These are phyloP conservation scores for Pyrus communis DNA, from an alignment of 306 rosid species.

Conservation along the genomic window DNA sequence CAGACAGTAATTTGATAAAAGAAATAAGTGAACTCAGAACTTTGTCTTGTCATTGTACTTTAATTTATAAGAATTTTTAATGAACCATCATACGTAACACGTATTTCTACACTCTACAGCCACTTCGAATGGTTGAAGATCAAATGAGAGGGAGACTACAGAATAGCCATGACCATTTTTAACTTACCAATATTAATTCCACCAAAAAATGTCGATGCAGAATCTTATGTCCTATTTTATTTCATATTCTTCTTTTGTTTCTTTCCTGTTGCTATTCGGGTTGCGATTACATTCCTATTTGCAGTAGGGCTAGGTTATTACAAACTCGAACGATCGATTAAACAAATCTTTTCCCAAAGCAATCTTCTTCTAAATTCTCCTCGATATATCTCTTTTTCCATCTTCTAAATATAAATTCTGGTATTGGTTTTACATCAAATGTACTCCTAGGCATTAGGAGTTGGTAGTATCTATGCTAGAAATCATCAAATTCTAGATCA, in stretches of 20 bases:
- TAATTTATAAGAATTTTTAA: not conserved
- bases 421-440: not conserved
- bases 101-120: not conserved
- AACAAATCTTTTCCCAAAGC: not conserved
- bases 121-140: not conserved
- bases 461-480: not conserved
- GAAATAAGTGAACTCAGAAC: not conserved
- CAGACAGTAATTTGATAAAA: constrained; percentile 13
- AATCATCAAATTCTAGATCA: not conserved
- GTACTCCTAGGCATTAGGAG: not conserved
- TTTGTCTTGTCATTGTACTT: not conserved
- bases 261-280: not conserved
- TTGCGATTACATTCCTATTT: not conserved
- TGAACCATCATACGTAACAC: not conserved
- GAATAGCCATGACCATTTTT: not conserved
- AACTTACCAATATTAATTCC: not conserved
- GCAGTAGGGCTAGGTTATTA: not conserved
- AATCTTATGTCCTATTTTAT: not conserved
- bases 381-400: not conserved
- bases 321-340: not conserved
- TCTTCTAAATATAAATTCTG: not conserved
- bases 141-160: not conserved
- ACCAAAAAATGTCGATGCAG: not conserved
- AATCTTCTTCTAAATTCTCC: not conserved
- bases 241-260: not conserved